Base-by-base conservation (phyloP, 805 yeast genomes). In the Pichia occidentalis region DNA sequence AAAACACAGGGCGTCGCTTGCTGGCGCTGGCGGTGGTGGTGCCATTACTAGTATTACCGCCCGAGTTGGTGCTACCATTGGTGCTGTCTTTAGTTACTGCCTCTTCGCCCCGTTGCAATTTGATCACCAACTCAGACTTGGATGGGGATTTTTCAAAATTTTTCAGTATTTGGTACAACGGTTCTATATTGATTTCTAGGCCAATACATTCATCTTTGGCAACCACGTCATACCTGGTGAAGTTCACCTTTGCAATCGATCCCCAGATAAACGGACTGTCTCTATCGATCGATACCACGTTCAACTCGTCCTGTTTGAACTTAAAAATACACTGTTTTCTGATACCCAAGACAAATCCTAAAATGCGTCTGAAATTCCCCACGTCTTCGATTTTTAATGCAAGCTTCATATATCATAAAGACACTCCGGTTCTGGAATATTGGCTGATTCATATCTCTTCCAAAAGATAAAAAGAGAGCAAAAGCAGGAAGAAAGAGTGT, bases 181-280 rank as follows among this genome's bases (percentile, higher is more conserved):
- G 70, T 32, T 80, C 87, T 6, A 75, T 63, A 50, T 78, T 78
- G 43, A 80, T 56, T 48, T 82, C 88, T 38, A 82, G 55, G 40
- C 71, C 67, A 16, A 82, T 71, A 14, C 68, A 63, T 49, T 78
- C 70, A 24, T 75, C 73, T 2, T 67, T 48, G 31, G 81, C 72
- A 35, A 64, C 68, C 24, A 77, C 65, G 43, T 73, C 77, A 28
- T 72, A 65, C 29, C 64, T 58, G 46, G 64, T 65, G 62, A 79
- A 71, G 26, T 76, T 52, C 11, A 65, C 58, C 3, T 51, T 64
- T 13, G 68, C 62, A 11, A 80, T 50, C 42, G 72, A 73, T 46
- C 81, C 70, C 85, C 86, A 81, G 2, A 77, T 73, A 44, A 78
- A 85, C 2, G 86, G 85, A 41, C 77, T 81, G 30, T 68, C 63